A percentile compares a stretch with the other conserved stretches of the same genome.
These are phyloP conservation scores for Neocatenulostroma microsporum DNA, from an alignment of 2,329 filamentous ascomycete genomes.

Conservation along the genomic window DNA sequence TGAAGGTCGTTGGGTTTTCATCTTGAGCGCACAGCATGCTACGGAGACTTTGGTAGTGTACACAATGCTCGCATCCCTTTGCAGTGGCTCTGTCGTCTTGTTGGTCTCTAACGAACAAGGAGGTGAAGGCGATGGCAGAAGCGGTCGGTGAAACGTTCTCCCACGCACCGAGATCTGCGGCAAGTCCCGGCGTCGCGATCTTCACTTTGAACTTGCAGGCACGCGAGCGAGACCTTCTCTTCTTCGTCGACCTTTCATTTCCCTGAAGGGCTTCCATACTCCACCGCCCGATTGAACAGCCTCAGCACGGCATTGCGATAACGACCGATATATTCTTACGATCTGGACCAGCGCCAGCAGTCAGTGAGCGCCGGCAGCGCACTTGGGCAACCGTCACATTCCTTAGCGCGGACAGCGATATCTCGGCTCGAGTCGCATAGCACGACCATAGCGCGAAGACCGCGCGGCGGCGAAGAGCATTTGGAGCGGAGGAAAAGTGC, in stretches of 20 bases:
- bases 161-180: background rate
- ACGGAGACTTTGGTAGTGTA: too few species aligned
- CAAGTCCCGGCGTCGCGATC: background rate
- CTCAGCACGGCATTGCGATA: background rate
- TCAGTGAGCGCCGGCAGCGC: background rate
- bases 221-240: background rate
- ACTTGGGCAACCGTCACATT: background rate
- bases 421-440: background rate
- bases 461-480: background rate
- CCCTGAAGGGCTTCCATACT: constrained; percentile 18
- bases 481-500: background rate
- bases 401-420: background rate
- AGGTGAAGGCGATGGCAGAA: background rate
- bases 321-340: background rate
- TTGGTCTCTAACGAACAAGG: too few species aligned
- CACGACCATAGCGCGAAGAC: background rate
- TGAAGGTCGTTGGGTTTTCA: too few species aligned
- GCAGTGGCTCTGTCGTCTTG: too few species aligned
- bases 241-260: constrained; percentile 17
- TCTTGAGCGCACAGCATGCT: too few species aligned
- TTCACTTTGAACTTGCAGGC: background rate
- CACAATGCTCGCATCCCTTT: too few species aligned
- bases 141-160: background rate
- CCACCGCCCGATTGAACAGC: background rate
- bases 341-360: background rate